A percentile compares a stretch with the other conserved stretches of the same genome.
Conservation (phyloP, 2,329 filamentous ascomycete genomes). For the Huntiella bhutanensis region DNA sequence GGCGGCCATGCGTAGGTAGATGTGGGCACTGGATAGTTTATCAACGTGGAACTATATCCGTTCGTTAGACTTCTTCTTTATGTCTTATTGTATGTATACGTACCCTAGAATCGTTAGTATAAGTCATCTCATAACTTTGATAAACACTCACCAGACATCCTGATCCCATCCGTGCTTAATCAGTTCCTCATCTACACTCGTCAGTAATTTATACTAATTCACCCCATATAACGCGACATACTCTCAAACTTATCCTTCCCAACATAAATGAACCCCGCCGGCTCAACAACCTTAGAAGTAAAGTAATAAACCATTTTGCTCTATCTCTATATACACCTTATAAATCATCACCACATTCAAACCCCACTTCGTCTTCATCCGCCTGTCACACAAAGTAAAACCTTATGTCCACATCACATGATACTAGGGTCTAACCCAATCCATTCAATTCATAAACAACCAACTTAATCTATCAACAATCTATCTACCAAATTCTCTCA, state of each 20-base stretch:
- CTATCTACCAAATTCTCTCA: no score
- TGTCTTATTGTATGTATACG: neutral
- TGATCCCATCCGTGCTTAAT: conserved; percentile 90
- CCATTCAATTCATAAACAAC: no score
- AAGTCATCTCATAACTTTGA: neutral
- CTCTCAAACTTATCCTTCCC: conserved; percentile 99
- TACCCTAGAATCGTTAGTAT: neutral
- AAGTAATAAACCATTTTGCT: conserved; percentile 82
- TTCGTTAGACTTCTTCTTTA: neutral
- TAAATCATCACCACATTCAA: neutral
- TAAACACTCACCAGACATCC: conserved; percentile 60
- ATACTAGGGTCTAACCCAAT: no score
- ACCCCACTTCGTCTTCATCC: neutral
- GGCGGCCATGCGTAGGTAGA: conserved; percentile 72
- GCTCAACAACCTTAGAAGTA: conserved; percentile 65
- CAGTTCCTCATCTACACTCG: conserved; percentile 68
- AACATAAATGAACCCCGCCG: conserved; percentile 77
- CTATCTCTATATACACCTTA: neutral
- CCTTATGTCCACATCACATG: no score
- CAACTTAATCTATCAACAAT: no score
- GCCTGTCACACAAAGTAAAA: neutral
- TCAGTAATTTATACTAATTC: neutral
- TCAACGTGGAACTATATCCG: conserved; percentile 70
- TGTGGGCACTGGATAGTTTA: conserved; percentile 89
- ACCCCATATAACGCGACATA: conserved; percentile 26